phyloP scores from a whole-genome alignment of 352 stramenopile genomes.

The Pythium aphanidermatum region DNA sequence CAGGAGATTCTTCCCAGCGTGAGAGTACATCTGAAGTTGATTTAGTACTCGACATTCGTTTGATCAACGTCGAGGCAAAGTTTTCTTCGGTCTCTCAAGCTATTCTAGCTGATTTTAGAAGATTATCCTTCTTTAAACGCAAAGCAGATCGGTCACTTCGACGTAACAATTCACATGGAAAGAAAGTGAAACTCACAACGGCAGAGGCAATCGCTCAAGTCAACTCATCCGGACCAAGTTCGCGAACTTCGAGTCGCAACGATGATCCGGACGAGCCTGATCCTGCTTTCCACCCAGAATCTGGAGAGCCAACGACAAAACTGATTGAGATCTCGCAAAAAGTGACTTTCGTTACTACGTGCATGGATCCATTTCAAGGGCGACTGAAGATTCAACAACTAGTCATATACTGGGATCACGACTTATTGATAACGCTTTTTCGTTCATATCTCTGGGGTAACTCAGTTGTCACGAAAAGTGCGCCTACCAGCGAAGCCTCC shows the following conservation, averaged over 20 bases:
- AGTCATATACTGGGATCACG: conserved; percentile 66
- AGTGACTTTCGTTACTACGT: conserved; percentile 46
- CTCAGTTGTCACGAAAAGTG: conserved; percentile 15
- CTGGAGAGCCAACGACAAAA: conserved; percentile 35
- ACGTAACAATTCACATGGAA: conserved; percentile 11
- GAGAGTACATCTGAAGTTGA: conserved; percentile 29
- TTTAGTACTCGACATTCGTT: conserved; percentile 51
- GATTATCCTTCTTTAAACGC: conserved; percentile 39
- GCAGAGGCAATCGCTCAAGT: conserved; percentile 29
- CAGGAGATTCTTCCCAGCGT: neutral
- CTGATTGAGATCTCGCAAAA: conserved; percentile 53
- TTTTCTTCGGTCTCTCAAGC: conserved; percentile 55
- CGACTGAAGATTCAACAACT: conserved; percentile 46
- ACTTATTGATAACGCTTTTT: conserved; percentile 53
- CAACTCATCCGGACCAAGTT: conserved; percentile 21
- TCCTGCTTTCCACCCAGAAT: conserved; percentile 34
- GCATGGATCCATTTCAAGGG: conserved; percentile 40
- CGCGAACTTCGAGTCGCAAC: conserved; percentile 13
- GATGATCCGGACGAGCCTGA: conserved; percentile 26
- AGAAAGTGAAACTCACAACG: conserved; percentile 26
- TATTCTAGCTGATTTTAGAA: conserved; percentile 35
- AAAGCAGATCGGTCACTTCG: conserved; percentile 5
- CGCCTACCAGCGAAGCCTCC: conserved; percentile 25
- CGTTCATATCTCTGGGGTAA: conserved; percentile 44
- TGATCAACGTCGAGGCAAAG: conserved; percentile 57